These are phyloP conservation scores for Erodium moschatum DNA, from an alignment of 441 rosid genomes.

Conservation along the genomic window DNA sequence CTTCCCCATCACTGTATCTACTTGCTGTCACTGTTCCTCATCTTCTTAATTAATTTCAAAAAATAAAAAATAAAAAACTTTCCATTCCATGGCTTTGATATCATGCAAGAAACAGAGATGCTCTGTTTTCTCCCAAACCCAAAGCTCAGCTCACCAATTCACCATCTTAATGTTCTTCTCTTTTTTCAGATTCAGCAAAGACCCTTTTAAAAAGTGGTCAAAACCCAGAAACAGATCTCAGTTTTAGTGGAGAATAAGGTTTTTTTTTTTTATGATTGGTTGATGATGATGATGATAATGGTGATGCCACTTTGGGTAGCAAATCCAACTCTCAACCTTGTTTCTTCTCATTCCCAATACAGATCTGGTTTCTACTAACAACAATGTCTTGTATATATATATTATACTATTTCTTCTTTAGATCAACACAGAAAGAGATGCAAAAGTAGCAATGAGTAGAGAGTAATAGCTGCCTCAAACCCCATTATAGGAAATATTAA, in stretches of 20 bases:
- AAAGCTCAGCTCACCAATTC: background rate
- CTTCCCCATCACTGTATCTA: background rate
- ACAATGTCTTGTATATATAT: constrained; percentile 30
- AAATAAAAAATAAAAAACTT: background rate
- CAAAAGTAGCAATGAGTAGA: constrained; percentile 5
- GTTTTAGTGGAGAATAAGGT: background rate
- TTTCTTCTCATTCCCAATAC: constrained; percentile 32
- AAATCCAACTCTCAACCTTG: too few species aligned
- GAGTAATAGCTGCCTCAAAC: background rate
- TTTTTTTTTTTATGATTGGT: too few species aligned
- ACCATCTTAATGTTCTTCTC: too few species aligned
- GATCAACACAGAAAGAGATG: constrained; percentile 20
- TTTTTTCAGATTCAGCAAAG: background rate
- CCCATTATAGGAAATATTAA: too few species aligned
- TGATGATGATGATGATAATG: background rate
- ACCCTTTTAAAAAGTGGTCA: background rate
- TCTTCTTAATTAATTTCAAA: too few species aligned
- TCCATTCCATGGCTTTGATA: background rate
- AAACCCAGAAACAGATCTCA: background rate
- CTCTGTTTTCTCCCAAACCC: background rate
- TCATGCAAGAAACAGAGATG: background rate
- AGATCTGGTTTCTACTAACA: constrained; percentile 35
- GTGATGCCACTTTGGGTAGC: constrained; percentile 19
- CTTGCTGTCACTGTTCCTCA: background rate
- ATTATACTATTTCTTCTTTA: background rate